Evolutionary conservation across 768 basidiomycete genomes (phyloP).

Genomic region (Hericium alpestre): DNA sequence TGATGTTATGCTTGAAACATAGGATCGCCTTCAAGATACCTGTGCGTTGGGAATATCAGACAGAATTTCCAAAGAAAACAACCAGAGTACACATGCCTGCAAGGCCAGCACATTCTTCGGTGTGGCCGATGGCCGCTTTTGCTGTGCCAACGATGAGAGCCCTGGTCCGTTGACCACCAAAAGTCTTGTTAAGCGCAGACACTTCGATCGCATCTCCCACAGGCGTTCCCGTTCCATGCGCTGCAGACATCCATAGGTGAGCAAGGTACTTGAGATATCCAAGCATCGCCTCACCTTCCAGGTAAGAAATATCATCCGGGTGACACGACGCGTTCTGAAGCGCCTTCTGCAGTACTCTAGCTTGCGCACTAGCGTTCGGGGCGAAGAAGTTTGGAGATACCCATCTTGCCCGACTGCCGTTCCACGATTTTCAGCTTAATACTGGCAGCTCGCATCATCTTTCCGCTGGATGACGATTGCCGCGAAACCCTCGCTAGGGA

Average conservation of each 20-base stretch:
- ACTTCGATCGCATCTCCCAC: neutral
- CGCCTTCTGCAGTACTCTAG: neutral
- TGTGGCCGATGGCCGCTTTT: constrained; percentile 1
- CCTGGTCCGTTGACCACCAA: neutral
- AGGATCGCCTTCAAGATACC: constrained; percentile 1
- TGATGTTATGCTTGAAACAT: neutral
- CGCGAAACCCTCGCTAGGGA: constrained; percentile 1
- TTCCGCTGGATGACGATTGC: neutral
- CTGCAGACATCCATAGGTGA: neutral
- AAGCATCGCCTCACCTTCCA: neutral
- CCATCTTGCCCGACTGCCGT: constrained; percentile 1
- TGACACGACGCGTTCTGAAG: neutral
- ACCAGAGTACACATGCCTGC: neutral
- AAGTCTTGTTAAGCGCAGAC: neutral
- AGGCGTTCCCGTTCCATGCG: neutral
- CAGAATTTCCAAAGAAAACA: neutral
- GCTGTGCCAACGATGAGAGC: neutral
- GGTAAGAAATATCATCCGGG: neutral
- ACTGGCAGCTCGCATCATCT: neutral
- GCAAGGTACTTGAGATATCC: neutral
- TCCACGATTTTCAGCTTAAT: neutral
- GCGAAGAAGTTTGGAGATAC: neutral
- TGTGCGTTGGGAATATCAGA: neutral
- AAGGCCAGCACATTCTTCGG: constrained; percentile 4
- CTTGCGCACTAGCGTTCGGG: constrained; percentile 2